Evolutionary conservation across 2,329 filamentous ascomycete species (phyloP).

Genomic region (Arthrobotrys entomopaga): DNA sequence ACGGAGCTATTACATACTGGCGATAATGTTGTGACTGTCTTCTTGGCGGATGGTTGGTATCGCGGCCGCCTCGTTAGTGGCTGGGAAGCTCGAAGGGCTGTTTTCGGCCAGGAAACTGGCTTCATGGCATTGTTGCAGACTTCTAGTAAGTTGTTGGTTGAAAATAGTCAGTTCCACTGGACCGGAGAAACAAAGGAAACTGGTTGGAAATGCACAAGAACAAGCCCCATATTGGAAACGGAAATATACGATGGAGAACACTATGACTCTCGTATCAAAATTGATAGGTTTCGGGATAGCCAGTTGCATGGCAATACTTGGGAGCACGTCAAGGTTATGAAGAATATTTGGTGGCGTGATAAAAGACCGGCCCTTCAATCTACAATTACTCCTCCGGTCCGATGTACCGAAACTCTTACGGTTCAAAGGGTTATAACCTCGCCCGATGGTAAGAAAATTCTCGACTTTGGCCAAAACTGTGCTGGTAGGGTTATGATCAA

Average conservation of each 20-base stretch:
- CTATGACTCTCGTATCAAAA: constrained; percentile 33
- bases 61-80: constrained; percentile 40
- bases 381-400: constrained; percentile 15
- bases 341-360: background rate
- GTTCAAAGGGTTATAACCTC: constrained; percentile 26
- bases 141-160: background rate
- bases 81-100: constrained; percentile 27
- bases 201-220: constrained; percentile 44
- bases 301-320: background rate
- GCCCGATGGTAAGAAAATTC: constrained; percentile 25
- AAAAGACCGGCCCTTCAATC: constrained; percentile 20
- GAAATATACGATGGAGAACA: constrained; percentile 44
- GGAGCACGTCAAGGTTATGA: constrained; percentile 40
- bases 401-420: constrained; percentile 23
- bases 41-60: constrained; percentile 42
- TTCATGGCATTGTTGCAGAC: constrained; percentile 26
- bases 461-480: constrained; percentile 49
- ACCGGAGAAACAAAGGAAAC: constrained; percentile 24
- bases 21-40: constrained; percentile 13
- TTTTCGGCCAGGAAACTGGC: constrained; percentile 38
- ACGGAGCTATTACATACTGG: constrained; percentile 9
- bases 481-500: constrained; percentile 33
- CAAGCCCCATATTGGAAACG: constrained; percentile 22
- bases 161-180: background rate
- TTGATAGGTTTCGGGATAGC: constrained; percentile 9